Percentiles rank a stretch among this genome's conserved stretches.
These are phyloP conservation scores for Puccinia horiana DNA, from an alignment of 1,284 basidiomycete species.

Conservation along the genomic window DNA sequence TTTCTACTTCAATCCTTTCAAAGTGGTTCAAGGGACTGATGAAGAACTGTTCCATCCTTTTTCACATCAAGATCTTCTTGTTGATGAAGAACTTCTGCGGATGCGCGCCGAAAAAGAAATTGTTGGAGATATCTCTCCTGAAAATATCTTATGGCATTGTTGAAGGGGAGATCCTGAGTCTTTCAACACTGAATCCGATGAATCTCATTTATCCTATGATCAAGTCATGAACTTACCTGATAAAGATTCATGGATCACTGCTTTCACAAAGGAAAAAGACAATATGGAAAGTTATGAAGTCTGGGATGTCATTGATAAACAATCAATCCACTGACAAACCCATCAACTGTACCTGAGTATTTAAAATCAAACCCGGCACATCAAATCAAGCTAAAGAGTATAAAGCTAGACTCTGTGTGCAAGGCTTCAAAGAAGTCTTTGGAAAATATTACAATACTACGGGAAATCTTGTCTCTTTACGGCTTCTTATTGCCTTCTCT, in stretches of 20 bases:
- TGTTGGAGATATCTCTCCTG: too few relatives aligned
- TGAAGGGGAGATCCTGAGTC: too few relatives aligned
- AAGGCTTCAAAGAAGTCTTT: conserved; percentile 7
- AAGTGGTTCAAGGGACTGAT: not conserved
- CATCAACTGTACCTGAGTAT: not conserved
- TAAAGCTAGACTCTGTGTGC: not conserved
- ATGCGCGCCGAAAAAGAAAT: too few relatives aligned
- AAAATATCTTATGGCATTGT: too few relatives aligned
- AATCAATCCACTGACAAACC: not conserved
- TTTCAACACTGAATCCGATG: too few relatives aligned
- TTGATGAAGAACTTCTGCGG: too few relatives aligned
- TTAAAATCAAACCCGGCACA: not conserved
- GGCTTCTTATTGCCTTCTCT: not conserved
- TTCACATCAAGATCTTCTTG: too few relatives aligned
- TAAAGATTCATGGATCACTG: too few relatives aligned
- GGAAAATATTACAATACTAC: not conserved
- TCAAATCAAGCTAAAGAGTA: not conserved
- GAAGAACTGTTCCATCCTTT: not conserved
- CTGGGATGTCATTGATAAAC: not conserved
- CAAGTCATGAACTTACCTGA: too few relatives aligned
- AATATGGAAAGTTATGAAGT: not conserved
- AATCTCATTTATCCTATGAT: too few relatives aligned
- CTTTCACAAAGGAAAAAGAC: too few relatives aligned
- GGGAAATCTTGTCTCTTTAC: not conserved
- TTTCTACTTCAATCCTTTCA: not conserved